phyloP scores from a whole-genome alignment of 176 grass and related monocot genomes.

The Leersia perrieri region DNA sequence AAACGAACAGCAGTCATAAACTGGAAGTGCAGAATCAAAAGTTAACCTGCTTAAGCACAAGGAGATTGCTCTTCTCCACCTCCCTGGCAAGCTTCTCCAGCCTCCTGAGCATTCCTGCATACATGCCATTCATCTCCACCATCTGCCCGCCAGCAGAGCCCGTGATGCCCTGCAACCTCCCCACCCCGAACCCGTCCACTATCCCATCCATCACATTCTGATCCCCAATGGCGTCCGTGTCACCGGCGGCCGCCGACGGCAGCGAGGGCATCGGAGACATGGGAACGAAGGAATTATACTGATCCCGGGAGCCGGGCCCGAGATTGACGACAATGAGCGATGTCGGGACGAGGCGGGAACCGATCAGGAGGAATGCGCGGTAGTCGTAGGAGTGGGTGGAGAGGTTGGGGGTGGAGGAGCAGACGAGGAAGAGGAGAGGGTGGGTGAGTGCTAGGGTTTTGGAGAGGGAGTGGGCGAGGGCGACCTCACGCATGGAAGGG shows the following conservation, averaged over 20 bases:
- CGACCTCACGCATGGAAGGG: constrained; percentile 56
- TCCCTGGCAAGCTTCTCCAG: constrained; percentile 55
- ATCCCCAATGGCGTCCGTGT: constrained; percentile 21
- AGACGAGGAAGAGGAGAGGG: constrained; percentile 28
- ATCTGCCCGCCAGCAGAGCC: constrained; percentile 19
- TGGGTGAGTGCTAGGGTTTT: constrained; percentile 22
- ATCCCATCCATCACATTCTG: constrained; percentile 38
- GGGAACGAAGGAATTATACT: constrained; percentile 49
- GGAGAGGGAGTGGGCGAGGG: constrained; percentile 42
- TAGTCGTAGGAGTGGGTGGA: constrained; percentile 40
- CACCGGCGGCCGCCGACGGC: background rate
- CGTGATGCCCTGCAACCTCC: constrained; percentile 33
- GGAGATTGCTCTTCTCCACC: constrained; percentile 57
- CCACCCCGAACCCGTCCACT: constrained; percentile 42
- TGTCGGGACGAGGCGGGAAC: constrained; percentile 42
- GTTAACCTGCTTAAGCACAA: constrained; percentile 54
- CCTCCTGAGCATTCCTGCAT: constrained; percentile 57
- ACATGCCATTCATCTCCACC: constrained; percentile 46
- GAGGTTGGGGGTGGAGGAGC: constrained; percentile 17
- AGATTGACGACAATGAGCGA: constrained; percentile 49
- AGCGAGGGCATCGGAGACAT: constrained; percentile 51
- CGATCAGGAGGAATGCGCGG: constrained; percentile 52
- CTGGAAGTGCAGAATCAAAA: background rate
- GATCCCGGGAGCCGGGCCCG: constrained; percentile 45
- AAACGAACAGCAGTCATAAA: background rate